Base-by-base conservation (phyloP, 2,329 filamentous ascomycete species). In the Dothistroma septosporum region DNA sequence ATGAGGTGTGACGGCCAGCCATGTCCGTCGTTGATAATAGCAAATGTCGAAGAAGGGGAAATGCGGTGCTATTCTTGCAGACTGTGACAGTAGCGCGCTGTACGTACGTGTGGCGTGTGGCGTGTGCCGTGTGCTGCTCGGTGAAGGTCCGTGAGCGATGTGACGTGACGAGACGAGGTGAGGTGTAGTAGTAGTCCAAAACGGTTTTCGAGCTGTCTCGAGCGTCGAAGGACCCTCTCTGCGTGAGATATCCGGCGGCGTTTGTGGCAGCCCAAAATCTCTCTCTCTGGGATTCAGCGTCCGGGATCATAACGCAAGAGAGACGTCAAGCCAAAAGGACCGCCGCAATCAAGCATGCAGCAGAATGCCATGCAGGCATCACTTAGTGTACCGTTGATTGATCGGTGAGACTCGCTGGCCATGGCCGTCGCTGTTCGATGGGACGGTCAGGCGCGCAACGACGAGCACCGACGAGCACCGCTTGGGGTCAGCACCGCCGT, bases 231-330 rank as follows among this genome's bases (percentile, higher is more conserved):
- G 19, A 49, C 47, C 31, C 14, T 19, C 37, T 44, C 41, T 44
- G 41, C 41, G 41, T 9, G 41, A 44, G 41, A 44, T 44, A 1
- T 62, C 55, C 64, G 60, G 56, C 61, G 46, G 57, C 64, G 64
- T 66, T 66, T 67, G 65, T 65, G 61, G 61, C 63, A 62, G 64
- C 59, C 61, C 64, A 65, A 64, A n/a, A n/a, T n/a, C n/a, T n/a
- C n/a, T n/a, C n/a, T 60, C 57, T 60, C 55, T 60, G 59, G 48
- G 56, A 62, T 12, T 28, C 31, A 19, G 9, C 31, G 41, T 44
- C 59, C 65, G 62, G 65, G 65, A 65, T 65, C 61, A 65, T 67
- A 64, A 67, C 65, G 65, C 65, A 67, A 67, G 58, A 66, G 60
- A 64, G 63, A 61, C 65, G 63, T 60, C 31, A 62, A 61, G 61